Conservation (phyloP, 148 eudicot species). For the Persicaria tinctoria region DNA sequence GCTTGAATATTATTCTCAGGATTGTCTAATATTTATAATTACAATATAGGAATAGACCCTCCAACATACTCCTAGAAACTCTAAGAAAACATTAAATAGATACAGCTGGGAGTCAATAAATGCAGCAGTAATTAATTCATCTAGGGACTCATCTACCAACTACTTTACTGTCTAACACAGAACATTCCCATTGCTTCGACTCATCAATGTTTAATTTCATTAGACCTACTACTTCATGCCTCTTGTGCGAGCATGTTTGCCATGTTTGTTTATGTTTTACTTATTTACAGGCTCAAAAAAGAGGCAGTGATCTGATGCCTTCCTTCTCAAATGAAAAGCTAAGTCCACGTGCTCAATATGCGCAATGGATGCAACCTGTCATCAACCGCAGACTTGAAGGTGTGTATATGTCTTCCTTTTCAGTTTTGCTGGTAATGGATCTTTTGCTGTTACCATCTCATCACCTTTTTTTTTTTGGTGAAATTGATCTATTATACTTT, state of each 20-base stretch:
- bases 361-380: constrained; percentile 25
- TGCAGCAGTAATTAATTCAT: too few species aligned
- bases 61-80: too few species aligned
- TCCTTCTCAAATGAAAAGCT: constrained; percentile 27
- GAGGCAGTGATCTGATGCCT: constrained; percentile 30
- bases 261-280: neutral
- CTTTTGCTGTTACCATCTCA: neutral
- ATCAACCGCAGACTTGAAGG: constrained; percentile 31
- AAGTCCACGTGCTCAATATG: constrained; percentile 25
- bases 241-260: neutral
- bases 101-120: too few species aligned
- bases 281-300: constrained; percentile 24
- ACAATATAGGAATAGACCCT: too few species aligned
- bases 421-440: neutral
- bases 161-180: too few species aligned
- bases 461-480: neutral
- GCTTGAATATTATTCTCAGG: too few species aligned
- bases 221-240: neutral
- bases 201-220: neutral
- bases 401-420: constrained; percentile 15
- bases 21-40: too few species aligned
- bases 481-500: neutral
- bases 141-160: too few species aligned
- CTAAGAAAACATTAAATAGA: too few species aligned
- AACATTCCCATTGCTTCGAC: neutral